Percentiles rank a stretch among this genome's conserved stretches.
Evolutionary conservation across 1,139 yeast genomes (phyloP).

Genomic region (Petasospora rhodanensis): DNA sequence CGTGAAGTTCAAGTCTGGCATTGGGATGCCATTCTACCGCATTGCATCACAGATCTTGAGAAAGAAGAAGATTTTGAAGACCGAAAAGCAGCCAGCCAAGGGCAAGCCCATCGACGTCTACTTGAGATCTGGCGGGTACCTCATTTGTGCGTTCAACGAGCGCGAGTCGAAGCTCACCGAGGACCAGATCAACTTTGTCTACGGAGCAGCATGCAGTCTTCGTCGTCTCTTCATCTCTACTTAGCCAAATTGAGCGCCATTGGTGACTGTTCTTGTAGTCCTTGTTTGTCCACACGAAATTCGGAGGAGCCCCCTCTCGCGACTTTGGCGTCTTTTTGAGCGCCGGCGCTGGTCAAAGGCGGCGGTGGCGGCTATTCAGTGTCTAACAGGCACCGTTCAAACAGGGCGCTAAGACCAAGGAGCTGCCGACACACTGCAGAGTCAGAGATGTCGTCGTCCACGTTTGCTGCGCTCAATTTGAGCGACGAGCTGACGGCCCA

Average conservation of each 20-base stretch:
- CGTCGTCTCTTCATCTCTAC: constrained; percentile 24
- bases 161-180: constrained; percentile 33
- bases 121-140: constrained; percentile 52
- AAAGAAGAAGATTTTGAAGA: constrained; percentile 26
- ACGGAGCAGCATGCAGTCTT: constrained; percentile 23
- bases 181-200: constrained; percentile 43
- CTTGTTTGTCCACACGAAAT: constrained; percentile 54
- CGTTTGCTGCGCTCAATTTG: constrained; percentile 76
- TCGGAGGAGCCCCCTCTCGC: constrained; percentile 49
- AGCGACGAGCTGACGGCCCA: constrained; percentile 64
- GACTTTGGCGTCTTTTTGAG: constrained; percentile 40
- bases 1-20: constrained; percentile 41
- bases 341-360: not conserved
- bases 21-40: constrained; percentile 49
- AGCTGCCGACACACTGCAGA: not conserved
- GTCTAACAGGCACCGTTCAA: too few species aligned
- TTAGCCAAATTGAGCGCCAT: too few species aligned
- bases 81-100: constrained; percentile 11
- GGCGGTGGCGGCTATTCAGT: too few species aligned
- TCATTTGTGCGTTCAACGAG: constrained; percentile 48
- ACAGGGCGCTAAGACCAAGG: not conserved
- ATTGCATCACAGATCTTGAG: constrained; percentile 39
- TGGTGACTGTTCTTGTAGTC: constrained; percentile 64
- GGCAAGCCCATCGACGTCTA: constrained; percentile 36
- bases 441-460: constrained; percentile 44